Evolutionary conservation across 1,284 basidiomycete genomes (phyloP), one percentile per base, ranked within the genome.

Genomic region (Cutaneotrichosporon sp.): DNA sequence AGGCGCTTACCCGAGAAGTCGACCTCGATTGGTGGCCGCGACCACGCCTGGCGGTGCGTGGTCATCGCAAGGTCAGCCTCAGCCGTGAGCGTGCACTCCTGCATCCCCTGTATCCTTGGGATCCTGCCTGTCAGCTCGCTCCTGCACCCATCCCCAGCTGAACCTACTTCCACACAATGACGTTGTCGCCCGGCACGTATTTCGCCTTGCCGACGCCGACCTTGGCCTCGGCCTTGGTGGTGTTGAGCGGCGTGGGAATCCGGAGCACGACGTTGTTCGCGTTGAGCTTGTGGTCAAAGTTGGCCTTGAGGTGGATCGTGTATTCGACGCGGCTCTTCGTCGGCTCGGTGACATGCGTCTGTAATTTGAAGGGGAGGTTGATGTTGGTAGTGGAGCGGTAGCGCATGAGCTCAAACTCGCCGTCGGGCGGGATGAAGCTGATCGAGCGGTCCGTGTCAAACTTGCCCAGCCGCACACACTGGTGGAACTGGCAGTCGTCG

Each of bases 381-480:
- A 99, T 90, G 76, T 98, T 97, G 18, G 90, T 88, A 0, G 95
- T 98, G 11, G 92, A 89, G 24, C 97, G 91, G 76, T 99, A 99
- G 90, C 88, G 86, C 97, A 99, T 99, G 45, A 99, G 83, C 79
- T 99, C 97, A 73, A 99, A 99, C 77, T 99, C 97, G 45, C 97
- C 97, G 74, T 99, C 97, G 1, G 97, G 97, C 1, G 97, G 97
- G 52, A 99, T 89, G 78, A 99, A 99, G 71, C 89, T 92, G 81
- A 99, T 98, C 4, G 90, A 92, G 46, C 95, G 85, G 65, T 89
- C 90, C 16, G 90, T 88, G 75, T 98, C 95, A 77, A 97, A 98
- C 79, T 95, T 94, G 68, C 90, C 89, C 45, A 99, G 82, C 62
- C 92, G 87, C 45, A 99, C 97, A 79, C 97, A 99, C 79, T 99